Percentiles rank a stretch among this genome's conserved stretches.
Evolutionary conservation across 768 basidiomycete species (phyloP).

Genomic region (Brasilioporus rufonigricans): DNA sequence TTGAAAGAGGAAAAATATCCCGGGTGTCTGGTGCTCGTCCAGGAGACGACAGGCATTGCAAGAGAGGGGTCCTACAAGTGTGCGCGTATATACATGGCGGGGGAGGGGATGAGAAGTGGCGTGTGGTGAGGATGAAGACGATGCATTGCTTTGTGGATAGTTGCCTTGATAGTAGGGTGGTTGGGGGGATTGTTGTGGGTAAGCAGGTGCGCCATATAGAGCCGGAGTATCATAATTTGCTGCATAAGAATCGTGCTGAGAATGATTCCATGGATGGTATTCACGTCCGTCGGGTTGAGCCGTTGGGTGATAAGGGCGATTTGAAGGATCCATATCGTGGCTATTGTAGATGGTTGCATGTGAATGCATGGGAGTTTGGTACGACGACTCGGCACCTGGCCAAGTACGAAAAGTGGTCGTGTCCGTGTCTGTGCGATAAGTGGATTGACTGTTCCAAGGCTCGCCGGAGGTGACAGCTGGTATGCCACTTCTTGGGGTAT

Average conservation of each 20-base stretch:
- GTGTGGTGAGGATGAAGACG: constrained; percentile 30
- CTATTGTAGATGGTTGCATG: constrained; percentile 25
- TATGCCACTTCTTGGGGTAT: constrained; percentile 25
- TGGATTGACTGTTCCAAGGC: constrained; percentile 21
- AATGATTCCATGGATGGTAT: constrained; percentile 28
- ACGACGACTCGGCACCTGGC: constrained; percentile 40
- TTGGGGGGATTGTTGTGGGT: constrained; percentile 29
- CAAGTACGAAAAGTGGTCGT: constrained; percentile 49
- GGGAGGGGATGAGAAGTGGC: constrained; percentile 44
- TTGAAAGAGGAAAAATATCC: constrained; percentile 94
- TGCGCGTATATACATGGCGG: constrained; percentile 78
- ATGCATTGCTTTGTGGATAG: constrained; percentile 24
- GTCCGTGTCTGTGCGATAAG: constrained; percentile 31
- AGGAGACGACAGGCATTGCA: constrained; percentile 81
- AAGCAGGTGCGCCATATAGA: constrained; percentile 26
- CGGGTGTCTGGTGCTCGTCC: constrained; percentile 82
- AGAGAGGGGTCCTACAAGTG: constrained; percentile 85
- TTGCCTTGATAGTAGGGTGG: constrained; percentile 30
- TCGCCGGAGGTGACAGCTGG: constrained; percentile 16
- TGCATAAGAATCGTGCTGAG: constrained; percentile 26
- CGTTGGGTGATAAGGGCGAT: constrained; percentile 31
- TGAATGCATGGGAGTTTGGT: constrained; percentile 30
- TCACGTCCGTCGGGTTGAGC: constrained; percentile 40
- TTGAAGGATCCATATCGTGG: constrained; percentile 41
- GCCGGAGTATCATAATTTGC: constrained; percentile 23